Evolutionary conservation across 1,284 basidiomycete genomes (phyloP).

Genomic region (Butyriboletus appendiculatus): DNA sequence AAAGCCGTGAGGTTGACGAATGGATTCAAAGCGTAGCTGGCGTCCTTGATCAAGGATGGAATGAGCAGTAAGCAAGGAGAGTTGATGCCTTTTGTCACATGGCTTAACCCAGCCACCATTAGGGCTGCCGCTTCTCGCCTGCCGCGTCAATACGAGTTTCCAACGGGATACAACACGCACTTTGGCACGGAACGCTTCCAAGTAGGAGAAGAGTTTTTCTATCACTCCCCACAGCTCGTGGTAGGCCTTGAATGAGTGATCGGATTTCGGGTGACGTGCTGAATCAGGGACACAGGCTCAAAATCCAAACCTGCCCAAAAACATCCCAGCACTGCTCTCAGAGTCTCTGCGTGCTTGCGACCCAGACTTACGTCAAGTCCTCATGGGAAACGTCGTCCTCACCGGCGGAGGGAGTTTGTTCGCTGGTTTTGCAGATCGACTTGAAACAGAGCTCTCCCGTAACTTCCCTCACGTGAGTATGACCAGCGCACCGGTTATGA

Average conservation of each 20-base stretch:
- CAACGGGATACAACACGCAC: slow-evolving; percentile 87
- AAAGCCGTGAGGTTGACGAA: slow-evolving; percentile 86
- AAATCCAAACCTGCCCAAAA: slow-evolving; percentile 71
- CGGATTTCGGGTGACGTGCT: not conserved
- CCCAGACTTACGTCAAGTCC: slow-evolving; percentile 86
- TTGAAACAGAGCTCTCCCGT: slow-evolving; percentile 77
- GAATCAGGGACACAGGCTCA: slow-evolving; percentile 45
- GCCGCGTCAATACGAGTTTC: slow-evolving; percentile 87
- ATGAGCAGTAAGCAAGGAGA: slow-evolving; percentile 65
- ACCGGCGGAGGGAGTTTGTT: slow-evolving; percentile 91
- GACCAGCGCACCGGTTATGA: not conserved
- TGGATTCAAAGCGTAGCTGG: slow-evolving; percentile 91
- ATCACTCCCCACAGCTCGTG: slow-evolving; percentile 73
- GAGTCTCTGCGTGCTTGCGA: slow-evolving; percentile 87
- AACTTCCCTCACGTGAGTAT: slow-evolving; percentile 77
- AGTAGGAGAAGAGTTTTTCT: slow-evolving; percentile 91
- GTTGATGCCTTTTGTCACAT: not conserved
- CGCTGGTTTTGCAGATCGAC: slow-evolving; percentile 83
- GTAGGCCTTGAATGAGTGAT: slow-evolving; percentile 46
- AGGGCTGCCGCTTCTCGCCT: slow-evolving; percentile 57
- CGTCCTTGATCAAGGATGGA: slow-evolving; percentile 85
- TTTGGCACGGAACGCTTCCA: slow-evolving; percentile 84
- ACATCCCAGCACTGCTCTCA: slow-evolving; percentile 76
- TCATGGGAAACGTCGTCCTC: slow-evolving; percentile 92
- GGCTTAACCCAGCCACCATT: slow-evolving; percentile 7